Evolutionary conservation across 164 flowering plant genomes (phyloP), one percentile per base, ranked within the genome.

Genomic region (Buxus sempervirens): DNA sequence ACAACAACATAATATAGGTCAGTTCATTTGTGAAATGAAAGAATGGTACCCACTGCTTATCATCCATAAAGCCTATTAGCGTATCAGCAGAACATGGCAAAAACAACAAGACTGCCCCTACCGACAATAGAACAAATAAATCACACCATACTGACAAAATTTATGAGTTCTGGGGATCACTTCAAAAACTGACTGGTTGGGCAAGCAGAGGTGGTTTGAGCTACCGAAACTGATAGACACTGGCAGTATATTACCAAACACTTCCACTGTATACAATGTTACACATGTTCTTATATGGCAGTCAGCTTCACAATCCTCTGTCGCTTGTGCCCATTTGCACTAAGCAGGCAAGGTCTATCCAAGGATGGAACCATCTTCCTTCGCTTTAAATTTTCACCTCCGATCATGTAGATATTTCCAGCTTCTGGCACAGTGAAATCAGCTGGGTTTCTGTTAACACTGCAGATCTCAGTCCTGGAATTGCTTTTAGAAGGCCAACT

Each of bases 381-480:
- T 58, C 54, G 62, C 68, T 70, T 84, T 25, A 82, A 78, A 62
- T 80, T 84, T 66, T 75, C 79, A 48, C 77, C 82, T 20, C 70
- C 65, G 48, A 84, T 82, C 82, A 84, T 90, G 77, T 73, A 88
- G 6, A 16, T 41, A 68, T 87, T 90, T 72, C 82, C 83, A 51
- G 79, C 79, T 68, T 69, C 92, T 15, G 90, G 91, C 21, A 73
- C 27, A 72, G 73, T 83, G 69, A 90, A 88, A 27, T 91, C 97
- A 77, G 93, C 90, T 20, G 97, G 97, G 78, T 91, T 91, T 79
- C 82, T 78, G 80, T 91, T 91, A 28, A 85, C 10, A 15, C 53
- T 63, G 76, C 97, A 89, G 20, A 78, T 55, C 68, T 67, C 77
- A 24, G 49, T 62, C 38, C 20, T 18, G 13, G 54, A 42, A 57